Percentiles rank a stretch among this genome's conserved stretches.
phyloP scores from a whole-genome alignment of 1,284 basidiomycete species.

The Sanghuangporus sanghuang region DNA sequence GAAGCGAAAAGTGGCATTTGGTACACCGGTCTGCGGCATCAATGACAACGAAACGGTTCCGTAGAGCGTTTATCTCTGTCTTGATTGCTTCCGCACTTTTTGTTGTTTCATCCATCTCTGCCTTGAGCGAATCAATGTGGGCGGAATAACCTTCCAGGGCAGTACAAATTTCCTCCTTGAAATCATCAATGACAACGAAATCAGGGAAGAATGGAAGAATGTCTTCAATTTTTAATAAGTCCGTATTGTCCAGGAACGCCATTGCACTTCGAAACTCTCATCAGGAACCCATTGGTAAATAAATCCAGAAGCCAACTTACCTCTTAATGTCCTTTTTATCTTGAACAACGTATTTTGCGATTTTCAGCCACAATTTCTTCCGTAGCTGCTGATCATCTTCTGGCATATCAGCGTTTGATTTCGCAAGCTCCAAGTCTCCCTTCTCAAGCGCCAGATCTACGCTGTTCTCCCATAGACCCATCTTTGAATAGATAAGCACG shows the following conservation, averaged over 20 bases:
- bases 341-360: constrained; percentile 95
- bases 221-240: constrained; percentile 96
- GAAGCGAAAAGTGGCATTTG: constrained; percentile 68
- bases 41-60: constrained; percentile 91
- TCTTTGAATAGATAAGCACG: constrained; percentile 96
- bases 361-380: constrained; percentile 97
- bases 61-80: constrained; percentile 81
- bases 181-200: constrained; percentile 99
- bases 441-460: constrained; percentile 94
- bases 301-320: constrained; percentile 40
- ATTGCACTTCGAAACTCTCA: constrained; percentile 65
- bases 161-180: constrained; percentile 97
- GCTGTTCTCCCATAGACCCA: constrained; percentile 95
- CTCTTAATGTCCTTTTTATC: constrained; percentile 97
- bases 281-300: constrained; percentile 3
- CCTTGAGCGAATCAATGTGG: constrained; percentile 87
- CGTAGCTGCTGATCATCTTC: constrained; percentile 82
- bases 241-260: constrained; percentile 91
- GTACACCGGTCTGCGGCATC: constrained; percentile 86
- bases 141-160: constrained; percentile 93
- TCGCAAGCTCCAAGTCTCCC: constrained; percentile 90
- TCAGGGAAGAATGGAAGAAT: constrained; percentile 99
- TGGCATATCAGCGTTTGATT: constrained; percentile 90
- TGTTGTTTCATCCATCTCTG: constrained; percentile 95
- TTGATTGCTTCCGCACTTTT: constrained; percentile 91